phyloP scores from a whole-genome alignment of 2,329 filamentous ascomycete species.

The Verruconis gallopava region DNA sequence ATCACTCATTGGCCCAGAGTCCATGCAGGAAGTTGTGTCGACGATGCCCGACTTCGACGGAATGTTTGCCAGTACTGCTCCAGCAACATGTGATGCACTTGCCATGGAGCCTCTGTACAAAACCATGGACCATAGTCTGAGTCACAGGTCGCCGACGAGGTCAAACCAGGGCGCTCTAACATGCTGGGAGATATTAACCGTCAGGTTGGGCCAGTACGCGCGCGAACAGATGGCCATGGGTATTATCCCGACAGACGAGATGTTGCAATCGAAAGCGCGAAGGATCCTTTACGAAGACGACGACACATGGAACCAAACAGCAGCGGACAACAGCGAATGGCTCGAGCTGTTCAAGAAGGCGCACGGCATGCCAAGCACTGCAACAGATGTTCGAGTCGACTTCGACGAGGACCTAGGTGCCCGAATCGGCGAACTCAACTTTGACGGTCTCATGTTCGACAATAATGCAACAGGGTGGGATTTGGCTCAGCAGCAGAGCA shows the following conservation, averaged over 20 bases:
- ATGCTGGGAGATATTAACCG: slow-evolving; percentile 38
- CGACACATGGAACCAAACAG: slow-evolving; percentile 34
- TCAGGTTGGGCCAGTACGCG: slow-evolving; percentile 32
- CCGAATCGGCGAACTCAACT: slow-evolving; percentile 2
- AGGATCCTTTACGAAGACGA: slow-evolving; percentile 35
- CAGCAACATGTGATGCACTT: neutral
- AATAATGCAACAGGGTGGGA: too few relatives aligned
- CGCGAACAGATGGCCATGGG: slow-evolving; percentile 25
- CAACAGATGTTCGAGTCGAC: slow-evolving; percentile 4
- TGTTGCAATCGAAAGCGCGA: slow-evolving; percentile 36
- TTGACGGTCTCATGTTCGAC: slow-evolving; percentile 3
- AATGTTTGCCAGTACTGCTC: slow-evolving; percentile 5
- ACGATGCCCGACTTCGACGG: neutral
- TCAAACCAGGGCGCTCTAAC: slow-evolving; percentile 18
- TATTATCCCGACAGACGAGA: slow-evolving; percentile 33
- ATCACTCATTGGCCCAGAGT: neutral
- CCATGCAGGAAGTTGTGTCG: neutral
- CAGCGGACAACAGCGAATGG: slow-evolving; percentile 22
- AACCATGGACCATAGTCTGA: neutral
- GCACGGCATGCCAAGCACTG: slow-evolving; percentile 9
- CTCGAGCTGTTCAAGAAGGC: slow-evolving; percentile 12
- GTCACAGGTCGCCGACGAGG: neutral
- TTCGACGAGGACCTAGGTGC: slow-evolving; percentile 10
- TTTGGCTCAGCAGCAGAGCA: too few relatives aligned
- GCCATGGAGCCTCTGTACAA: neutral